Percentiles rank a stretch among this genome's conserved stretches.
Evolutionary conservation across 2,329 filamentous ascomycete genomes (phyloP).

Genomic region (Aspergillus vadensis): DNA sequence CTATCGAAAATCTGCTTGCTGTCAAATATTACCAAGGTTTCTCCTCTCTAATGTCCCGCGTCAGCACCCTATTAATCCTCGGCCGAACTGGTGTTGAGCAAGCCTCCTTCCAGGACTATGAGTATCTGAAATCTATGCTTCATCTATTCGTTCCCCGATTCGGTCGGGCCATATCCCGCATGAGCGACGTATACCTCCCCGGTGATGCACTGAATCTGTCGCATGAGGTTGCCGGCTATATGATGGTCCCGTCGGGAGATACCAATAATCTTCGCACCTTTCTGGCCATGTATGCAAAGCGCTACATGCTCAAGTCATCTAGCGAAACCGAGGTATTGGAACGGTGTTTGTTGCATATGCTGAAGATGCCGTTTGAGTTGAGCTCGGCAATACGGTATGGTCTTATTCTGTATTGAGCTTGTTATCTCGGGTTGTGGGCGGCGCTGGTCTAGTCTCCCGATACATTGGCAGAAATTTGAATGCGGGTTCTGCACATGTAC

Average conservation of each 20-base stretch:
- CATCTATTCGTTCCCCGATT: constrained; percentile 3
- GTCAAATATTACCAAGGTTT: too few relatives aligned
- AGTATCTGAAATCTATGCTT: constrained; percentile 9
- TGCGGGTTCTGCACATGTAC: too few relatives aligned
- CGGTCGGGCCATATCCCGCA: neutral
- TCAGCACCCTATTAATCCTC: neutral
- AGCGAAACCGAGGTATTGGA: neutral
- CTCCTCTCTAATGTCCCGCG: neutral
- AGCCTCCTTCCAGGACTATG: constrained; percentile 1
- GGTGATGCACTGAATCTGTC: constrained; percentile 5
- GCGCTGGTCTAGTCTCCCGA: too few relatives aligned
- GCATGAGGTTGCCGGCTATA: neutral
- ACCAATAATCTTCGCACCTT: neutral
- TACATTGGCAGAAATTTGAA: too few relatives aligned
- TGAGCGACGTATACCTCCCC: neutral
- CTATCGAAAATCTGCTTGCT: too few relatives aligned
- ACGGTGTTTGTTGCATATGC: constrained; percentile 12
- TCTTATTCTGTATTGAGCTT: neutral
- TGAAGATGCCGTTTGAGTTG: constrained; percentile 18
- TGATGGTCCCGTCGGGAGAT: neutral
- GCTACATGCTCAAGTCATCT: constrained; percentile 5
- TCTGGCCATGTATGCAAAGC: neutral
- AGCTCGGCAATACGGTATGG: constrained; percentile 8
- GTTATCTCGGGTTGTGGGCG: too few relatives aligned
- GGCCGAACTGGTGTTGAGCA: constrained; percentile 6